These are phyloP conservation scores for Talaromyces proteolyticus DNA, from an alignment of 495 filamentous ascomycete species.

Conservation along the genomic window DNA sequence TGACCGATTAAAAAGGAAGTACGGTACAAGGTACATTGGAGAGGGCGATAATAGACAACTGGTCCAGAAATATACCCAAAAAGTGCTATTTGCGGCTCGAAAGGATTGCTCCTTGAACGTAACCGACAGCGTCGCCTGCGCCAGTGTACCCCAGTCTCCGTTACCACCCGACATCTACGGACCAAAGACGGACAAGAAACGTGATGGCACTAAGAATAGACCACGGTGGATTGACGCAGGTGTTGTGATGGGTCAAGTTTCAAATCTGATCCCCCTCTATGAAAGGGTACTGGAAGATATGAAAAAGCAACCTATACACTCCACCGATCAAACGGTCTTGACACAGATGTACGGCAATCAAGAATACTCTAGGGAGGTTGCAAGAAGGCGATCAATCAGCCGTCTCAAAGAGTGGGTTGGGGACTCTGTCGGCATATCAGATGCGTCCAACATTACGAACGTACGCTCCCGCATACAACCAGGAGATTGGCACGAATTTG, in stretches of 20 bases:
- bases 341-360: constrained; percentile 54
- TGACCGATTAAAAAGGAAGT: constrained; percentile 35
- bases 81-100: constrained; percentile 54
- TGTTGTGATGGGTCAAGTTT: constrained; percentile 45
- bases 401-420: constrained; percentile 41
- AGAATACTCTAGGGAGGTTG: constrained; percentile 48
- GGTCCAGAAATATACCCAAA: constrained; percentile 47
- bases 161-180: constrained; percentile 55
- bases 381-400: constrained; percentile 33
- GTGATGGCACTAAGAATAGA: constrained; percentile 32
- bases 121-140: constrained; percentile 42
- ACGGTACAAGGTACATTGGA: constrained; percentile 35
- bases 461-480: constrained; percentile 28
- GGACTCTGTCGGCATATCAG: constrained; percentile 33
- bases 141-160: constrained; percentile 46
- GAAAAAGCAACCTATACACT: constrained; percentile 16
- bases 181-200: constrained; percentile 41
- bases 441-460: constrained; percentile 41
- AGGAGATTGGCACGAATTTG: constrained; percentile 47
- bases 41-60: constrained; percentile 18
- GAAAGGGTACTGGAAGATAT: constrained; percentile 37
- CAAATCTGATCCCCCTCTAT: constrained; percentile 46
- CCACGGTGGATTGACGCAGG: constrained; percentile 48
- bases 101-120: constrained; percentile 49
- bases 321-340: constrained; percentile 25